Conservation (phyloP, 441 rosid species). For the Biscutella laevigata region DNA sequence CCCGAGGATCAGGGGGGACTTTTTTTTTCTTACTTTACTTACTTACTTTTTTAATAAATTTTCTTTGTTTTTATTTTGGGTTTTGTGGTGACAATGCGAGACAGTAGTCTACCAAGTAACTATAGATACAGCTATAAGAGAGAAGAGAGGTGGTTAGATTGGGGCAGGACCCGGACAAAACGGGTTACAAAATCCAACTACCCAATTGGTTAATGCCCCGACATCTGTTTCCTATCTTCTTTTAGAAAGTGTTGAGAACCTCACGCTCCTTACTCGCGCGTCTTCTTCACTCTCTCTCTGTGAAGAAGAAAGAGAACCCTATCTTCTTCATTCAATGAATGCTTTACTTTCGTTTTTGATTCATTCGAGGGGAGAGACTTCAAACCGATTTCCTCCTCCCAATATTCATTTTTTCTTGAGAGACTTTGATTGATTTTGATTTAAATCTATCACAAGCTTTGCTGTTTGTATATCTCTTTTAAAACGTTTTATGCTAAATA, state of each 20-base stretch:
- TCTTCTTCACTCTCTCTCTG: conserved; percentile 10
- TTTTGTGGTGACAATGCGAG: conserved; percentile 21
- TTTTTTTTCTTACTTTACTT: not conserved
- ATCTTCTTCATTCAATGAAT: conserved; percentile 25
- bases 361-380: conserved; percentile 4
- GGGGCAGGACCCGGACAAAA: conserved; percentile 53
- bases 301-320: conserved; percentile 12
- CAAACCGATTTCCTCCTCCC: not conserved
- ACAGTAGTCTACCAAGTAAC: too few relatives aligned
- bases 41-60: not conserved
- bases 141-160: not conserved
- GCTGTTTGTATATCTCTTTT: not conserved
- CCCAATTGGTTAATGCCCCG: conserved; percentile 30
- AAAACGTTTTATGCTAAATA: too few relatives aligned
- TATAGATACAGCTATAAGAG: conserved; percentile 17
- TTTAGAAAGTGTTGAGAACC: conserved; percentile 9
- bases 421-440: conserved; percentile 17
- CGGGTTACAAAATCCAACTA: conserved; percentile 46
- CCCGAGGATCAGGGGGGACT: conserved; percentile 39
- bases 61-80: not conserved
- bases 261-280: conserved; percentile 17
- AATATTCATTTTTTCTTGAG: not conserved
- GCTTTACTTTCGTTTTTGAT: conserved; percentile 13
- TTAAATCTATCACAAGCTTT: conserved; percentile 3
- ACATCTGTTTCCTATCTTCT: conserved; percentile 29